Conservation (phyloP, 2,329 filamentous ascomycete species). For the Geosmithia putterillii region DNA sequence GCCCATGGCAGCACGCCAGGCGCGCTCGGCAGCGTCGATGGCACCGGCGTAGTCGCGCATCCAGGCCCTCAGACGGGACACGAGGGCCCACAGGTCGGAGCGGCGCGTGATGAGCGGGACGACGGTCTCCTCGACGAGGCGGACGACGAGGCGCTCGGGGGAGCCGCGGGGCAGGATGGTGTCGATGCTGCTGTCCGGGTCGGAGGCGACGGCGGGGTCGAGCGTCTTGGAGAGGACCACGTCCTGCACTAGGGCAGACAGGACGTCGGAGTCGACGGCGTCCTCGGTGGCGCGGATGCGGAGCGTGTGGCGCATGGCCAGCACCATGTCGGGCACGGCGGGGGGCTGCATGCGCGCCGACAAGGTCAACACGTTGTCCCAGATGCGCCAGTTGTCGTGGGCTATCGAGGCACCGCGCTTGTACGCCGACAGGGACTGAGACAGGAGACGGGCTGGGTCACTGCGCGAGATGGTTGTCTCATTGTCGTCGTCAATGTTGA, state of each 20-base stretch:
- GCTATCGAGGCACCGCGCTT: conserved; percentile 78
- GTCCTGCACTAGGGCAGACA: conserved; percentile 62
- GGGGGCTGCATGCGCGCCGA: conserved; percentile 67
- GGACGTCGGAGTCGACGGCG: conserved; percentile 61
- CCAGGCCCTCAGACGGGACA: conserved; percentile 64
- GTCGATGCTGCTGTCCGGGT: conserved; percentile 7
- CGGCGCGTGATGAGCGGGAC: conserved; percentile 76
- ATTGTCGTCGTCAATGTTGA: neutral
- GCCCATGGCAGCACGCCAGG: conserved; percentile 53
- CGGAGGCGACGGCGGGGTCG: conserved; percentile 6
- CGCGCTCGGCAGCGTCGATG: conserved; percentile 76
- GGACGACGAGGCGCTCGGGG: conserved; percentile 48
- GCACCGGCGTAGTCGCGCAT: conserved; percentile 57
- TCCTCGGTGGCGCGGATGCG: conserved; percentile 68
- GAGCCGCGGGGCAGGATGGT: conserved; percentile 40
- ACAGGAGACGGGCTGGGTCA: conserved; percentile 45
- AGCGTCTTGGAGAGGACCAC: conserved; percentile 38
- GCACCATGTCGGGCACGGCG: conserved; percentile 61
- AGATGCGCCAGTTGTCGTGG: conserved; percentile 81
- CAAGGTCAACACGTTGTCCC: conserved; percentile 91
- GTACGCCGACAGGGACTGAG: conserved; percentile 71
- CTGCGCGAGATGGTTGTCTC: conserved; percentile 22
- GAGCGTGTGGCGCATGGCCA: conserved; percentile 63
- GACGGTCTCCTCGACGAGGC: conserved; percentile 62
- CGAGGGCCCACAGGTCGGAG: conserved; percentile 62